Evolutionary conservation across 306 rosid species (phyloP), one percentile per base, ranked within the genome.

Genomic region (Malus orientalis): DNA sequence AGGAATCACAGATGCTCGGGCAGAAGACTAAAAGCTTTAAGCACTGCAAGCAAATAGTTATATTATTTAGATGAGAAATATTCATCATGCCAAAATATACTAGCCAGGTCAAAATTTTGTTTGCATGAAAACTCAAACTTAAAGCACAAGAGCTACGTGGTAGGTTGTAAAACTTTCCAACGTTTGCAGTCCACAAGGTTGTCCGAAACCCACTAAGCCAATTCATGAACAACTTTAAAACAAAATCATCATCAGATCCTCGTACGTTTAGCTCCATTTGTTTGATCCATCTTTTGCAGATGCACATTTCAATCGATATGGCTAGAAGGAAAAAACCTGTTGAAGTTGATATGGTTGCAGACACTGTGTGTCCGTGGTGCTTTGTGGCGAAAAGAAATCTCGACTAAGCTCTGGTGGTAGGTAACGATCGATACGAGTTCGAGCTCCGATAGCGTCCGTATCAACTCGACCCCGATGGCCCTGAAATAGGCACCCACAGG

Each of bases 311-410:
- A 57, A n/a, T 57, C 12, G 3, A 57, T 19, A 8, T 94, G 96
- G 69, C 95, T 22, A 85, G 81, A 51, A 74, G 67, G 42, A 95
- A 84, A 88, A 92, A 89, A 83, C 82, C 83, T 11, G 81, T 91
- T 29, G 66, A 74, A 80, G 77, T 95, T 29, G 97, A 91, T 78
- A 30, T 90, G 58, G 83, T 84, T 75, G 86, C 95, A 16, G 97
- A 91, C 69, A 90, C 92, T 14, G 90, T 14, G 90, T 94, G 95
- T 78, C 97, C 97, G 27, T 94, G 96, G 95, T 94, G 97, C 82
- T 89, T 85, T 72, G 84, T 95, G 75, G 98, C 91, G 67, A 92
- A 92, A 79, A 86, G 54, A 58, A 84, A 89, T 83, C 91, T 95
- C 10, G 98, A 95, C 83, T 83, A 81, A 77, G 98, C 97, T 82